Base-by-base conservation (phyloP, 2,329 filamentous ascomycete genomes). In the Graphilbum sp. region DNA sequence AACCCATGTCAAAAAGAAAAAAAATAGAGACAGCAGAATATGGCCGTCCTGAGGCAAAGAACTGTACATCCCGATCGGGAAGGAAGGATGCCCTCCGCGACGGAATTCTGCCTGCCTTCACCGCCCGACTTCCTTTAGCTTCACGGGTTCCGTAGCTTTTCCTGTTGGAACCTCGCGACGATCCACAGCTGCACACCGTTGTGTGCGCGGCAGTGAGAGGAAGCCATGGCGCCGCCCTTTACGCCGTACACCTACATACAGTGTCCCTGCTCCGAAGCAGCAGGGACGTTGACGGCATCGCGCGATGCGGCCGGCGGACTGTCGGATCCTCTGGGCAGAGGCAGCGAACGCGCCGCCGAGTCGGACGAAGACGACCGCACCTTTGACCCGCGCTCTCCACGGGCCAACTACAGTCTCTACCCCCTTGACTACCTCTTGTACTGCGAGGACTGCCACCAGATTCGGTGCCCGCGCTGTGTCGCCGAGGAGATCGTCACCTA, bases 381-480 rank as follows among this genome's bases (percentile, higher is more conserved):
- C 4, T 94, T 98, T 56, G 82, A 98, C 54, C 86, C 90, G 2
- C 76, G 81, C 49, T 77, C 79, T 43, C 73, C 82, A 15, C 78
- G 87, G 29, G 82, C 90, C 41, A 90, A 86, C 56, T 96, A 85
- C 64, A 87, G 85, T 47, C 67, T 98, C 24, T 95, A 88, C 53
- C 88, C 90, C 1, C 75, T 95, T 33, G 88, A 96, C 52, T 79
- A 95, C 54, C 72, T 98, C 20, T 70, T 96, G 31, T 98, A 93
- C 63, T 98, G 90, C 63, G 88, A 94, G 54, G 90, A 96, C 55
- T 98, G 90, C 57, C 85, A 93, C 54, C 81, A 94, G 58, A 93
- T 96, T 44, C 81, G 90, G 48, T 98, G 90, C 54, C 83, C 85
- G 6, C 70, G 86, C 60, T 98, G 90, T 53, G 82, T 92, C 38